Conservation (phyloP, 768 basidiomycete species). For the Trametes elegans region DNA sequence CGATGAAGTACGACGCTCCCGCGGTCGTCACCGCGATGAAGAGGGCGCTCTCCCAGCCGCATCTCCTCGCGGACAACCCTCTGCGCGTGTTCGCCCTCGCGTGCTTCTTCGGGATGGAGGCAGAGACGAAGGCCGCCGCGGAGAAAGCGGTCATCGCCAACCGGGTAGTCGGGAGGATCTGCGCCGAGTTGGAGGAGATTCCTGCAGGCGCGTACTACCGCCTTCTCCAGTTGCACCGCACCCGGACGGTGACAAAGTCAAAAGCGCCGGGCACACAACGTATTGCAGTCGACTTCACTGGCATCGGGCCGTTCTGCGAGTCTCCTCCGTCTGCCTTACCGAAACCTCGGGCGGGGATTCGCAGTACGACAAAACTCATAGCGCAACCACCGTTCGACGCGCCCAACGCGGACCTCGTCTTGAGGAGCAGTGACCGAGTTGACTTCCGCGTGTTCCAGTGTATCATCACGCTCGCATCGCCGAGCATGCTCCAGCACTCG, state of each 20-base stretch:
- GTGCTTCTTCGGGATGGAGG: slow-evolving; percentile 28
- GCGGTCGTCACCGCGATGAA: slow-evolving; percentile 31
- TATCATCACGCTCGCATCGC: slow-evolving; percentile 7
- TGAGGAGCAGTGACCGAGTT: slow-evolving; percentile 6
- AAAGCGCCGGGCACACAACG: too few species aligned
- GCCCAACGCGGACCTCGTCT: slow-evolving; percentile 4
- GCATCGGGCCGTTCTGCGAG: not conserved
- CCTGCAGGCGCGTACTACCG: slow-evolving; percentile 13
- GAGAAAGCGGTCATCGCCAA: slow-evolving; percentile 36
- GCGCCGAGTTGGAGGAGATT: slow-evolving; percentile 7
- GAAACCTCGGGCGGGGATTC: too few species aligned
- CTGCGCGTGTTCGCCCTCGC: slow-evolving; percentile 36
- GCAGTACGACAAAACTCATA: too few species aligned
- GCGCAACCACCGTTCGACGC: not conserved
- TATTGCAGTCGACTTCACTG: not conserved
- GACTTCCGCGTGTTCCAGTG: slow-evolving; percentile 4
- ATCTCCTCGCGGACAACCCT: slow-evolving; percentile 31
- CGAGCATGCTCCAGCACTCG: slow-evolving; percentile 44
- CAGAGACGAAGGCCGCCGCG: slow-evolving; percentile 51
- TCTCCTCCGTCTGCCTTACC: too few species aligned
- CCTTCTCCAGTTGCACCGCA: slow-evolving; percentile 4
- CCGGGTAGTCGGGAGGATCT: slow-evolving; percentile 37
- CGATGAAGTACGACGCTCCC: slow-evolving; percentile 24
- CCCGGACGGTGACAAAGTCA: not conserved
- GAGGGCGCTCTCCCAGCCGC: not conserved